A percentile compares a stretch with the other conserved stretches of the same genome.
Conservation (phyloP, 208 protist genomes). For the Phytomonas serpens region DNA sequence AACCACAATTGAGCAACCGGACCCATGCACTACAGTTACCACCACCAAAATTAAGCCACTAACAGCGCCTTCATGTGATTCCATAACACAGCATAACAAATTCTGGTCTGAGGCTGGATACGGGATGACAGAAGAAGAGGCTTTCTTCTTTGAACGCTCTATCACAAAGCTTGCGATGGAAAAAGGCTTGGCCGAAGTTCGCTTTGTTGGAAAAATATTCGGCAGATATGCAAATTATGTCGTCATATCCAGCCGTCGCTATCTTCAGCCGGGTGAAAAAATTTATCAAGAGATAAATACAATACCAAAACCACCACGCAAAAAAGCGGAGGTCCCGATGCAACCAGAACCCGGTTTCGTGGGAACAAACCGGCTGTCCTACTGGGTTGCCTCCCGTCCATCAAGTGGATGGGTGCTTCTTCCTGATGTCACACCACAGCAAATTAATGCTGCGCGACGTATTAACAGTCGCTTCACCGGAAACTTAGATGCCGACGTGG, state of each 20-base stretch:
- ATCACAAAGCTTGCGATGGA: conserved; percentile 86
- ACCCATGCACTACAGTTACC: conserved; percentile 87
- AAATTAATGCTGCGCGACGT: conserved; percentile 80
- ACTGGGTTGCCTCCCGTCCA: conserved; percentile 83
- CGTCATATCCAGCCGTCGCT: conserved; percentile 68
- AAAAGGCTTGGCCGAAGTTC: conserved; percentile 76
- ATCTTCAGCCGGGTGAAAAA: conserved; percentile 61
- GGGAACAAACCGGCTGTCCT: conserved; percentile 84
- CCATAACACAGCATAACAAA: conserved; percentile 61
- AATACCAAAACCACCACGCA: conserved; percentile 79
- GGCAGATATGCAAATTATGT: conserved; percentile 79
- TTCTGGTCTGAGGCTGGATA: conserved; percentile 67
- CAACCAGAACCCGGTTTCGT: conserved; percentile 80
- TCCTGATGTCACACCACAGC: conserved; percentile 91
- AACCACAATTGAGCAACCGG: conserved; percentile 84
- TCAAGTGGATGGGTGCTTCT: conserved; percentile 72
- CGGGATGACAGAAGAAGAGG: conserved; percentile 76
- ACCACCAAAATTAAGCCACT: conserved; percentile 77
- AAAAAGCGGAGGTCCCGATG: conserved; percentile 71
- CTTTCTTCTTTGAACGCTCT: conserved; percentile 82
- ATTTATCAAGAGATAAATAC: conserved; percentile 83
- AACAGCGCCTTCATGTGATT: conserved; percentile 65
- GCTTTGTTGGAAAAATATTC: conserved; percentile 90
- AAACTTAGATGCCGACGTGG: conserved; percentile 70
- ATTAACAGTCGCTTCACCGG: conserved; percentile 91